Evolutionary conservation across 192 early-diverging fungal genomes (phyloP).

Genomic region (Haplosporangium gracile): DNA sequence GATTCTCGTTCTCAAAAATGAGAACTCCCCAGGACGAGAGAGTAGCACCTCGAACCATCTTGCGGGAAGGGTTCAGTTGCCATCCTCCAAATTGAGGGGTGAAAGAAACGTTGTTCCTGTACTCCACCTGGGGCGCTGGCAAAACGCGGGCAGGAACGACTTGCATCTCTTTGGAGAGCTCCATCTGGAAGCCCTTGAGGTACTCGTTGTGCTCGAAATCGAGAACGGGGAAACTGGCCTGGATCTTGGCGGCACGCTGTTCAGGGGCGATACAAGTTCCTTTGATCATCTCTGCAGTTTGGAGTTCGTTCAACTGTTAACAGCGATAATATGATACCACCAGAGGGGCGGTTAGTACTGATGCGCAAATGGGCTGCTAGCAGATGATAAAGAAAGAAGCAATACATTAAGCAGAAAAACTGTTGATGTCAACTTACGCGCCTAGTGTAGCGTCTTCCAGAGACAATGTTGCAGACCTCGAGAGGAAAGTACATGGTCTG

Average conservation of each 20-base stretch:
- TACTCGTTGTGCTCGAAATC: slow-evolving; percentile 71
- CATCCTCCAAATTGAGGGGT: slow-evolving; percentile 24
- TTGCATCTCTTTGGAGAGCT: slow-evolving; percentile 69
- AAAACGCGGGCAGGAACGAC: slow-evolving; percentile 81
- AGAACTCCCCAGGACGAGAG: slow-evolving; percentile 81
- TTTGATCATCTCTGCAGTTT: slow-evolving; percentile 95
- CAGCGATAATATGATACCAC: too few species aligned
- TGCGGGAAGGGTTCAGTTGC: slow-evolving; percentile 79
- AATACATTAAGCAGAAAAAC: slow-evolving; percentile 41
- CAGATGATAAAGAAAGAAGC: not conserved
- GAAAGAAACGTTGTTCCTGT: slow-evolving; percentile 2
- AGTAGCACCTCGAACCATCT: slow-evolving; percentile 71
- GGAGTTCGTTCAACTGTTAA: slow-evolving; percentile 81
- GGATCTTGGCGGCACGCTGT: slow-evolving; percentile 76
- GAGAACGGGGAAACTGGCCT: slow-evolving; percentile 65
- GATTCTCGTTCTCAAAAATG: slow-evolving; percentile 66
- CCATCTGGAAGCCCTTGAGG: slow-evolving; percentile 73
- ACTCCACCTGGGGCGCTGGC: slow-evolving; percentile 75
- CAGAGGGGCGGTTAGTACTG: not conserved
- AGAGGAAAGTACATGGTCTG: slow-evolving; percentile 75
- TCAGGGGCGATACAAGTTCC: slow-evolving; percentile 81
- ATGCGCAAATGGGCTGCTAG: not conserved
- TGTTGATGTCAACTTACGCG: slow-evolving; percentile 76
- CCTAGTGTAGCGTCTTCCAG: slow-evolving; percentile 85
- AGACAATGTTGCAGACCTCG: slow-evolving; percentile 88